Conservation (phyloP, 2,329 filamentous ascomycete species). For the Ophiognomonia clavigignenti-juglandacearum region DNA sequence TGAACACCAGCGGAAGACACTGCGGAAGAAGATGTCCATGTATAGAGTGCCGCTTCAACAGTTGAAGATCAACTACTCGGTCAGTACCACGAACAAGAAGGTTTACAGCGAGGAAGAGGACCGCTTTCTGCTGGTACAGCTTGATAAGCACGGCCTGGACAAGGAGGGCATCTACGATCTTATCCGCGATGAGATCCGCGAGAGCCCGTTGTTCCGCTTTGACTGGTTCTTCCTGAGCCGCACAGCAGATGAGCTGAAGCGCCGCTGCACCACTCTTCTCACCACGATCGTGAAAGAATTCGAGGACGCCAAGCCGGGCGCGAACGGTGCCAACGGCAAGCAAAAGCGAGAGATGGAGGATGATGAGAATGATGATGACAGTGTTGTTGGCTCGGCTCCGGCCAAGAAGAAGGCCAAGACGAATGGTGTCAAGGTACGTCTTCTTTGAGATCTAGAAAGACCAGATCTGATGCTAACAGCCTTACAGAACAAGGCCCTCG, state of each 20-base stretch:
- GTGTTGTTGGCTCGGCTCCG: slow-evolving; percentile 73
- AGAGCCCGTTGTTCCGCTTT: slow-evolving; percentile 91
- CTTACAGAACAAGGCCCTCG: slow-evolving; percentile 82
- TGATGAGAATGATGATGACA: slow-evolving; percentile 80
- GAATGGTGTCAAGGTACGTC: slow-evolving; percentile 75
- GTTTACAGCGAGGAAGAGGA: slow-evolving; percentile 99
- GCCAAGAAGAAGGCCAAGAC: slow-evolving; percentile 88
- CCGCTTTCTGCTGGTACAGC: slow-evolving; percentile 85
- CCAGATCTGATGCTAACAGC: slow-evolving; percentile 1
- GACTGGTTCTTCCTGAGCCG: slow-evolving; percentile 99
- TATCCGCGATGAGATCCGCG: slow-evolving; percentile 95
- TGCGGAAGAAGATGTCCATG: slow-evolving; percentile 91
- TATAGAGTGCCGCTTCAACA: slow-evolving; percentile 97
- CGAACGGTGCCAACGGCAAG: slow-evolving; percentile 61
- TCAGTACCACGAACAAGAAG: slow-evolving; percentile 99
- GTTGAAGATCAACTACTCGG: slow-evolving; percentile 97
- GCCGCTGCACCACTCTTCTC: slow-evolving; percentile 88
- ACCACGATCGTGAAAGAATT: slow-evolving; percentile 95
- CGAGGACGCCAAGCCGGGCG: slow-evolving; percentile 58
- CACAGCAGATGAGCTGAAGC: slow-evolving; percentile 86
- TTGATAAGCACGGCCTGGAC: slow-evolving; percentile 90
- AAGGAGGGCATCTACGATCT: slow-evolving; percentile 85
- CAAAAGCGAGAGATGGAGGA: slow-evolving; percentile 73
- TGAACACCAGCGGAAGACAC: slow-evolving; percentile 86
- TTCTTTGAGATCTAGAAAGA: slow-evolving; percentile 4